phyloP scores from a whole-genome alignment of 78 protist species.

The Creolimax fragrantissima region DNA sequence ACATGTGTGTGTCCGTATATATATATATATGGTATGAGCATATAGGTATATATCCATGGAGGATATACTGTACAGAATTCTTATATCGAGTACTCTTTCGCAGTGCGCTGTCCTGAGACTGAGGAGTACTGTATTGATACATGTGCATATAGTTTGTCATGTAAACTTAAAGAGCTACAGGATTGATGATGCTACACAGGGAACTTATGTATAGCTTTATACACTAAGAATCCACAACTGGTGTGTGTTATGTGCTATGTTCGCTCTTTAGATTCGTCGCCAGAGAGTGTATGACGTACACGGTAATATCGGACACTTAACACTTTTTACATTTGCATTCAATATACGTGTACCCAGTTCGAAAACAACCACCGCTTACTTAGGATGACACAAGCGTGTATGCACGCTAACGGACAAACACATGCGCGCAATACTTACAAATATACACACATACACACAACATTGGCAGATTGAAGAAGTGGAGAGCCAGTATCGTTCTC shows the following conservation, averaged over 20 bases:
- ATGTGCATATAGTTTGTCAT: not conserved
- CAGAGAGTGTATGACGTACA: too few relatives aligned
- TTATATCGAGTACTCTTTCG: not conserved
- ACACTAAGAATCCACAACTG: too few relatives aligned
- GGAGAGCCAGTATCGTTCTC: not conserved
- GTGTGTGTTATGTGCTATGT: too few relatives aligned
- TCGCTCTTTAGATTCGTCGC: too few relatives aligned
- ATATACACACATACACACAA: too few relatives aligned
- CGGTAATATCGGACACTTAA: not conserved
- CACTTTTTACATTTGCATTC: not conserved
- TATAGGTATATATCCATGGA: not conserved
- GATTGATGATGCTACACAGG: too few relatives aligned
- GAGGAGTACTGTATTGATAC: not conserved
- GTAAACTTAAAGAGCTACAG: not conserved
- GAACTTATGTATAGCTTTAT: too few relatives aligned
- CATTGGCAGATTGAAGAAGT: not conserved
- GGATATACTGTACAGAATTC: not conserved
- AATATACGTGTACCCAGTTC: not conserved
- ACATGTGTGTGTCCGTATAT: not conserved
- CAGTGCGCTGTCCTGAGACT: not conserved
- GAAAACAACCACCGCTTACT: not conserved
- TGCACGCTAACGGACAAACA: too few relatives aligned
- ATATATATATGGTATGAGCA: not conserved
- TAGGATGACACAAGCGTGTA: not conserved
- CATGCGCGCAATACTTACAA: too few relatives aligned